Evolutionary conservation across 129 eudicot species (phyloP), one percentile per base, ranked within the genome.

Genomic region (Saussurea involucrata): DNA sequence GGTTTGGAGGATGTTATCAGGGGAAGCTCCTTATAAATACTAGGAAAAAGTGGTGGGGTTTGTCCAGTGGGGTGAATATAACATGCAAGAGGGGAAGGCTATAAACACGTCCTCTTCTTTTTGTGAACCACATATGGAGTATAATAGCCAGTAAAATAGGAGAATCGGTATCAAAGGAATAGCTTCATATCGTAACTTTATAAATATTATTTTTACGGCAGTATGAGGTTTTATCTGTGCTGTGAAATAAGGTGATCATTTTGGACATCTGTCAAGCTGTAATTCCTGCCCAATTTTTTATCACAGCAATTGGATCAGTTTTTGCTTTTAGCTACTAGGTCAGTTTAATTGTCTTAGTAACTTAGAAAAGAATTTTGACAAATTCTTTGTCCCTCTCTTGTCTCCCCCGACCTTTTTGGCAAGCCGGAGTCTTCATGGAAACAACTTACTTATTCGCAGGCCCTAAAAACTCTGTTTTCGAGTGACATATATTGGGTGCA

Each of bases 51-150:
- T 85, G 69, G 86, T 80, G 83, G 85, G 83, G 79, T 66, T 78
- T 7, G 79, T 81, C 86, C 82, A 84, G 85, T 83, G 80, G 84
- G 80, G 81, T 31, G 87, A 80, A 67, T 83, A 81, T 83, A 87
- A 80, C 83, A 79, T 82, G 75, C 73, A 76, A 71, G 73, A 83
- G 75, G 68, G 68, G 69, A 68, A 40, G 53, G 70, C 53, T 71
- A 46, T 74, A 49, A 68, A 75, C 84, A 74, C 86, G 86, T 78
- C 78, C 10, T 73, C 82, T 61, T 65, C 9, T 44, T 72, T 53
- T 81, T 78, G 69, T 72, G 83, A 81, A 73, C 87, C 84, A 82
- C 76, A 74, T 36, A 78, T 10, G 53, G 69, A 61, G 75, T 37
- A 63, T 61, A 79, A 71, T 74, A 82, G 37, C 31, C 15, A 40